phyloP scores from a whole-genome alignment of 176 grass and related monocot genomes.

The Chrysopogon serrulatus region DNA sequence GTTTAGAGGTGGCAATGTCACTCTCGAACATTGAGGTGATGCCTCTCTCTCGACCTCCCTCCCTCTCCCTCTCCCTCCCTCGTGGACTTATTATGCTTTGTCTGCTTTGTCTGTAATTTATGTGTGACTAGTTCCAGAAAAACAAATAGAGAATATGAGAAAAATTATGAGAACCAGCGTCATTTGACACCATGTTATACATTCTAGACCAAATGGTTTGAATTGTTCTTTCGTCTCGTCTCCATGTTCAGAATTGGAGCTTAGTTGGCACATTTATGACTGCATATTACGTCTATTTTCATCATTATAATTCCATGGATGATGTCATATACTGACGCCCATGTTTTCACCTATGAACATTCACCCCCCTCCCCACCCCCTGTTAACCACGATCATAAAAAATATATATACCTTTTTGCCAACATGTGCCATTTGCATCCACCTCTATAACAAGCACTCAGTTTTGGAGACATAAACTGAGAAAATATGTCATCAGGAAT shows the following conservation, averaged over 20 bases:
- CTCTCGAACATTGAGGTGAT: conserved; percentile 63
- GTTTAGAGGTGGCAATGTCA: conserved; percentile 58
- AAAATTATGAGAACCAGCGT: neutral
- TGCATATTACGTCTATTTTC: neutral
- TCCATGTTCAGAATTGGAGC: neutral
- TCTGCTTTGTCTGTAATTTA: conserved; percentile 25
- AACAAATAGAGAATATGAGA: neutral
- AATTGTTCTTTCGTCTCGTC: neutral
- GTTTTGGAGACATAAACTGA: conserved; percentile 5
- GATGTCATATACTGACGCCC: neutral
- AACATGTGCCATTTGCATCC: neutral
- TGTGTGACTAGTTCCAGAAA: neutral
- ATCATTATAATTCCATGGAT: neutral
- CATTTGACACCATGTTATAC: neutral
- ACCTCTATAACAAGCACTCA: conserved; percentile 11
- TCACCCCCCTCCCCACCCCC: too few species aligned
- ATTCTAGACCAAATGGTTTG: neutral
- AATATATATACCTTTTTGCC: neutral
- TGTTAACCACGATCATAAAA: too few species aligned
- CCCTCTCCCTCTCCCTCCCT: neutral
- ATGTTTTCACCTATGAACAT: neutral
- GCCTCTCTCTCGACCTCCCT: too few species aligned
- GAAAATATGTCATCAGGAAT: neutral
- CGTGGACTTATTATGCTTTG: neutral
- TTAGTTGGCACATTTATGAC: neutral